These are phyloP conservation scores for Parmales sp. DNA, from an alignment of 108 stramenopile species.

Conservation along the genomic window DNA sequence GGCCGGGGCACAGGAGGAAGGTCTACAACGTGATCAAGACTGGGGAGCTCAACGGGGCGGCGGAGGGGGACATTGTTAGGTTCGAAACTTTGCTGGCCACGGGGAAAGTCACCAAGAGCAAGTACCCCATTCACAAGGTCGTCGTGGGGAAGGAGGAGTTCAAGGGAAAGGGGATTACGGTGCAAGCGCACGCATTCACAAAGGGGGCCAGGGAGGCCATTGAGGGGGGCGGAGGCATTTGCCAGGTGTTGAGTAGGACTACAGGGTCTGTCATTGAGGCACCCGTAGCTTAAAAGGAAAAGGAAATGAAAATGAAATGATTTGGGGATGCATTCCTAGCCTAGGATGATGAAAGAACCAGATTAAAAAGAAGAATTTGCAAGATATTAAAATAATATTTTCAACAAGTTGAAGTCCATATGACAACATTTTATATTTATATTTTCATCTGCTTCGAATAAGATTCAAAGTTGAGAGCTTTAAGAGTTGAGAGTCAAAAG, in stretches of 20 bases:
- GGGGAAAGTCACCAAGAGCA: slow-evolving; percentile 69
- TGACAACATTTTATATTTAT: no score
- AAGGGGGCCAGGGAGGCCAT: slow-evolving; percentile 71
- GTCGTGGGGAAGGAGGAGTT: slow-evolving; percentile 67
- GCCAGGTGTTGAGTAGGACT: slow-evolving; percentile 70
- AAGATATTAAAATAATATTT: no score
- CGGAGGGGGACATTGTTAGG: slow-evolving; percentile 62
- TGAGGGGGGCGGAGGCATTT: slow-evolving; percentile 87
- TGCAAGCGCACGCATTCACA: slow-evolving; percentile 96
- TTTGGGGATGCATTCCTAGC: no score
- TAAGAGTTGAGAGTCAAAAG: no score
- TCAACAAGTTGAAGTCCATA: no score
- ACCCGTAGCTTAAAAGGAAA: slow-evolving; percentile 13
- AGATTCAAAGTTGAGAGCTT: no score
- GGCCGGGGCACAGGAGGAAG: slow-evolving; percentile 85
- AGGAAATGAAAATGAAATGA: background rate
- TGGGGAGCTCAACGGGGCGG: slow-evolving; percentile 59
- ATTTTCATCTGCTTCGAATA: no score
- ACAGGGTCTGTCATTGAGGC: slow-evolving; percentile 66
- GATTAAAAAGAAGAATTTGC: no score
- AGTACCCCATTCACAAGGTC: slow-evolving; percentile 77
- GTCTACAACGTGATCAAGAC: slow-evolving; percentile 85
- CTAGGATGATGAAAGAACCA: no score
- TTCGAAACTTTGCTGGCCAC: slow-evolving; percentile 60
- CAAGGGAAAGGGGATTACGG: slow-evolving; percentile 75